Evolutionary conservation across 2,329 filamentous ascomycete species (phyloP), one percentile per base, ranked within the genome.

Genomic region (Arthrobotrys sphaeroides): DNA sequence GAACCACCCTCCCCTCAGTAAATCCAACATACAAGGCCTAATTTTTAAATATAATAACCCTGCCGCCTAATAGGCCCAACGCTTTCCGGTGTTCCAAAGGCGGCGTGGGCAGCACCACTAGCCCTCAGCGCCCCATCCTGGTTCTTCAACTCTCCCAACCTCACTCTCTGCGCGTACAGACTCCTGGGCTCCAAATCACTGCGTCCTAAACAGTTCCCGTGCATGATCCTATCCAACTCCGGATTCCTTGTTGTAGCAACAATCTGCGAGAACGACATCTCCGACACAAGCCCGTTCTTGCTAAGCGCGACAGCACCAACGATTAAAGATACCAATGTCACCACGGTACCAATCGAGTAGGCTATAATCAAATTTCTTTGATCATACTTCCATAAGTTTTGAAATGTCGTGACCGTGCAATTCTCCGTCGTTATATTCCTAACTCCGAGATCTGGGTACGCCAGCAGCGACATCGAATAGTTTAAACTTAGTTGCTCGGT

Each of bases 221-320:
- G 24, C 16, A 72, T 28, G 49, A 72, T 24, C 13, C 49, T 49
- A 47, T 77, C 73, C 7, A 77, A 36, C 28, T 77, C 73, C 1
- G 67, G 59, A 36, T 77, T 77, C 36, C 73, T 70, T 13, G 73
- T 72, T 36, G 73, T 77, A 12, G 51, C 65, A n/a, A 77, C 20
- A 16, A 77, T 18, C 28, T 77, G 65, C 10, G 66, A 70, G 33
- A 77, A 77, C 5, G 65, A 70, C 5, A 77, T 62, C 18, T 72
- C 73, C 26, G 73, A 61, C 0, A 77, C 67, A 18, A 77, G n/a
- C 3, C 66, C 66, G 43, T 77, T 77, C 31, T 61, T 45, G 9
- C 10, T 10, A 5, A 77, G 18, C 10, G 61, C 67, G 5, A 70
- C n/a, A 13, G 49, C 59, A 20, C 73, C 73, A n/a, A 72, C 18